Base-by-base conservation (phyloP, 352 stramenopile genomes). In the Phytophthora hibernalis region DNA sequence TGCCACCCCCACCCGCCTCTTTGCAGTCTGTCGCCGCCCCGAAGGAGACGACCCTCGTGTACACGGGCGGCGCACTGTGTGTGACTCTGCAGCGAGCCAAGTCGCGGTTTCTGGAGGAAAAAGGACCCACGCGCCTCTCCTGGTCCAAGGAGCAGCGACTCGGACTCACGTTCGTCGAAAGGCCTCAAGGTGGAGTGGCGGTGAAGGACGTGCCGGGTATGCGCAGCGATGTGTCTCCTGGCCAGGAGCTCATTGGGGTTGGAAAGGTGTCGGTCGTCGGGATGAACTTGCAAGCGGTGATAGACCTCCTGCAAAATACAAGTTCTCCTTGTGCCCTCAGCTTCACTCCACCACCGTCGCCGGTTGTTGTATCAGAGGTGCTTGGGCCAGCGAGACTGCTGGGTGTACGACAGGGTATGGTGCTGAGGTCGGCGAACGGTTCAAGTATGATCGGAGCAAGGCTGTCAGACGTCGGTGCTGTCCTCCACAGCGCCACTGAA, bases 131-230 rank as follows among this genome's bases (percentile, higher is more conserved):
- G 54, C 74, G 74, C 51, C 54, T 89, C 7, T 26, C 68, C 42
- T 89, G 78, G 80, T 30, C 61, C 44, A 87, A 85, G 42, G 51
- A 80, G 45, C 57, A 77, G 31, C 76, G 69, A 18, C 65, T 89
- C 21, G 80, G 78, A 33, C 65, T 89, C 38, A 87, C 74, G 22
- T 85, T 89, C 54, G 43, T 79, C 22, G 69, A 87, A 55, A 54
- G 65, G 28, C 68, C 56, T 15, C 64, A 73, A 52, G 68, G 72
- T n/a, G 67, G 57, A 12, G 76, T 87, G 55, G 54, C 65, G 15
- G 75, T 89, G 58, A 83, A 85, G 54, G 68, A 76, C 38, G 30
- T 65, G 1, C 74, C 74, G 47, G 49, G 20, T 4, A 68, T 72
- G 53, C 57, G 60, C 24, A 26, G 50, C 9, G 70, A 74, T 5